Evolutionary conservation across 768 basidiomycete species (phyloP).

Genomic region (Nidularia pulvinata): DNA sequence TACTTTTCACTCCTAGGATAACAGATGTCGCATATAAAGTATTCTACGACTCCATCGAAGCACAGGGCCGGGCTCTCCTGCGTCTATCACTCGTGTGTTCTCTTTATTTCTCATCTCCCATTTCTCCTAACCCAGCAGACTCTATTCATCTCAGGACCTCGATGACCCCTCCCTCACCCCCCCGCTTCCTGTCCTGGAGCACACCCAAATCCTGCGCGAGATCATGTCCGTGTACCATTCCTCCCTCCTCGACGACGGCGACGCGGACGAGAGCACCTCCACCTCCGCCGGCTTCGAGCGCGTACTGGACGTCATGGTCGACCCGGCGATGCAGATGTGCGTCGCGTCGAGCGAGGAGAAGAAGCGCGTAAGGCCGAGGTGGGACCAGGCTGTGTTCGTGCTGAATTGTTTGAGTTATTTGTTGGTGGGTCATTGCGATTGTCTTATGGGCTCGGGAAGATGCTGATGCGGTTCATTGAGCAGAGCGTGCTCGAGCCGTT

Average conservation of each 20-base stretch:
- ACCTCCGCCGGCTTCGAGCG: conserved; percentile 53
- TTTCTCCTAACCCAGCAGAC: conserved; percentile 13
- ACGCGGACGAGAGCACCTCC: conserved; percentile 23
- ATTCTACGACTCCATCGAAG: conserved; percentile 88
- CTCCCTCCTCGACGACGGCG: conserved; percentile 73
- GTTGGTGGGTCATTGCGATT: conserved; percentile 46
- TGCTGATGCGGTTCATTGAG: not conserved
- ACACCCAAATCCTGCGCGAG: conserved; percentile 82
- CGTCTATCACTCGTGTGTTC: conserved; percentile 52
- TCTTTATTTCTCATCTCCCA: not conserved
- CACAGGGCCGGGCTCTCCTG: conserved; percentile 71
- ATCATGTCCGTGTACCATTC: conserved; percentile 89
- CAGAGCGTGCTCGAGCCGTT: conserved; percentile 70
- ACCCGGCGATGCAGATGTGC: conserved; percentile 83
- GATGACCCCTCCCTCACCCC: conserved; percentile 75
- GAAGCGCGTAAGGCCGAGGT: conserved; percentile 47
- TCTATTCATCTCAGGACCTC: conserved; percentile 40
- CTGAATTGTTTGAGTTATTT: conserved; percentile 87
- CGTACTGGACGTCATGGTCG: conserved; percentile 82
- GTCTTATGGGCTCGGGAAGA: not conserved
- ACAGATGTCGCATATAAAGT: conserved; percentile 79
- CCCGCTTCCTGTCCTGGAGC: conserved; percentile 79
- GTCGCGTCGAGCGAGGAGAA: conserved; percentile 66
- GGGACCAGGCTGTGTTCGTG: conserved; percentile 85
- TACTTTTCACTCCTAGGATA: conserved; percentile 47